Evolutionary conservation across 306 rosid genomes (phyloP).

Genomic region (Vigna unguiculata): DNA sequence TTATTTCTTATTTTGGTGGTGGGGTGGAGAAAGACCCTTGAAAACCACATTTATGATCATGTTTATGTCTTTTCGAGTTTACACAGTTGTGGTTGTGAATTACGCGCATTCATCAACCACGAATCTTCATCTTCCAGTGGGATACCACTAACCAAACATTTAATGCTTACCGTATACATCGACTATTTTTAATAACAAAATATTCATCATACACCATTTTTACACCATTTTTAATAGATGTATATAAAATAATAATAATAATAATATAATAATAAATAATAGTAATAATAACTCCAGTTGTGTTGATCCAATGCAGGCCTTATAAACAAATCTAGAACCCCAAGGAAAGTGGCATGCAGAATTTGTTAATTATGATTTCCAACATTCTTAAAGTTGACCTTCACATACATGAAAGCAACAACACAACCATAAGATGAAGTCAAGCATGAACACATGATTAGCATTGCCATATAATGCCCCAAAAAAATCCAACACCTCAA

Average conservation of each 20-base stretch:
- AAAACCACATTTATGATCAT: too few relatives aligned
- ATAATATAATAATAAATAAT: neutral
- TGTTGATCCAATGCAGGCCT: conserved; percentile 17
- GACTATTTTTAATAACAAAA: too few relatives aligned
- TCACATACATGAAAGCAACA: neutral
- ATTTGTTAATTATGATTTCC: conserved; percentile 10
- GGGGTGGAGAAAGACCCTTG: too few relatives aligned
- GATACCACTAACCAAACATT: conserved; percentile 38
- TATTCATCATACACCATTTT: too few relatives aligned
- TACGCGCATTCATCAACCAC: neutral
- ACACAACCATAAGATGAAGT: conserved; percentile 2
- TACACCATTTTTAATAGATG: too few relatives aligned
- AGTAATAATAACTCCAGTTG: neutral
- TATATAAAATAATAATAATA: too few relatives aligned
- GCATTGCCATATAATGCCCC: conserved; percentile 8
- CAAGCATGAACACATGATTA: conserved; percentile 30
- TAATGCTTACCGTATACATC: neutral
- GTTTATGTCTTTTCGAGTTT: neutral
- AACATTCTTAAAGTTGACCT: conserved; percentile 15
- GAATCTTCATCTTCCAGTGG: conserved; percentile 27
- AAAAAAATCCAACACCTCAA: conserved; percentile 7
- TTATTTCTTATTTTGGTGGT: too few relatives aligned
- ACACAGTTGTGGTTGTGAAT: too few relatives aligned
- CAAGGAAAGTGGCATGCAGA: neutral
- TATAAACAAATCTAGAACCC: conserved; percentile 5